A percentile compares a stretch with the other conserved stretches of the same genome.
These are phyloP conservation scores for Gossypium raimondii DNA, from an alignment of 345 rosid genomes.

Conservation along the genomic window DNA sequence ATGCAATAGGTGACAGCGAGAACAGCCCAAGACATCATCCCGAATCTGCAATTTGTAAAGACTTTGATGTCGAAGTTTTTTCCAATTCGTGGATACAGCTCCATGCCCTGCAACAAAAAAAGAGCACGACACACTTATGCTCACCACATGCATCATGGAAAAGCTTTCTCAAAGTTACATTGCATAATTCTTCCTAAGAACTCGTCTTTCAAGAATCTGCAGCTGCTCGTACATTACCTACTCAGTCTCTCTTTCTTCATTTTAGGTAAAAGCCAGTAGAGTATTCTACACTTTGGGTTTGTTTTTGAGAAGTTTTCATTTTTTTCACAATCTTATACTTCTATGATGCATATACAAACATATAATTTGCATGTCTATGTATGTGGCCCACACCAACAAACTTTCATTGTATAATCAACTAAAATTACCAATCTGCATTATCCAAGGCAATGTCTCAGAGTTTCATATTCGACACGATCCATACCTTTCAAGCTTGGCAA, in stretches of 20 bases:
- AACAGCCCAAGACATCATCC: slow-evolving; percentile 99
- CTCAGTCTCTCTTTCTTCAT: not conserved
- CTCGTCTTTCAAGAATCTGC: not conserved
- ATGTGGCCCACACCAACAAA: not conserved
- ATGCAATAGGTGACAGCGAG: slow-evolving; percentile 97
- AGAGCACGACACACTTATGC: slow-evolving; percentile 9
- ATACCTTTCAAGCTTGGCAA: not conserved
- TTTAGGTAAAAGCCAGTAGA: not conserved
- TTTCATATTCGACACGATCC: not conserved
- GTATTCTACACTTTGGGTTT: not conserved
- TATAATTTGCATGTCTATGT: not conserved
- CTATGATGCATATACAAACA: not conserved
- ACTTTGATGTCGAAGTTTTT: slow-evolving; percentile 94
- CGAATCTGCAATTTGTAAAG: slow-evolving; percentile 96
- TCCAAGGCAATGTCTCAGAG: not conserved
- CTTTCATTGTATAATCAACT: not conserved
- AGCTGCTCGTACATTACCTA: not conserved
- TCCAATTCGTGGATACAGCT: slow-evolving; percentile 95
- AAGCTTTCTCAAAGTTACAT: not conserved
- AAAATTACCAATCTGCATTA: not conserved
- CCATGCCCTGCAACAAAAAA: slow-evolving; percentile 77
- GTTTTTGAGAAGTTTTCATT: not conserved
- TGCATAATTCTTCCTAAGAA: not conserved
- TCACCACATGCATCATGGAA: not conserved
- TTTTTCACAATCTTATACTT: not conserved